phyloP scores from a whole-genome alignment of 345 rosid species.

The Iberis pinnata region DNA sequence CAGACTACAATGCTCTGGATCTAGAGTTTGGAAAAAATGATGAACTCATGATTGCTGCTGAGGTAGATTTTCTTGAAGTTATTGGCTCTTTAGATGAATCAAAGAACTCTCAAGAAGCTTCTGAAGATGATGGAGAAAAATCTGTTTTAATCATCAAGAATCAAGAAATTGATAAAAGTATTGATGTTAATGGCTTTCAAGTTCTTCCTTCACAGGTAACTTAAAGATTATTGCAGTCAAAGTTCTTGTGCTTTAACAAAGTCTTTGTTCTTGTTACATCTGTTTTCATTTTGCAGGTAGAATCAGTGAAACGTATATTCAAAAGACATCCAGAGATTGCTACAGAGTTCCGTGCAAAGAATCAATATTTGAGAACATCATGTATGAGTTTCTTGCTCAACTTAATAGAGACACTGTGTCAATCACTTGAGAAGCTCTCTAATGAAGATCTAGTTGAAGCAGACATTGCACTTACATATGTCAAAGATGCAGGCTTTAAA shows the following conservation, averaged over 20 bases:
- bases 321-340: neutral
- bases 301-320: neutral
- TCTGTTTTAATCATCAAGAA: too few species aligned
- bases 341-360: neutral
- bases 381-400: neutral
- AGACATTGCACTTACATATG: neutral
- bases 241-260: neutral
- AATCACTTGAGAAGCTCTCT: neutral
- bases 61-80: constrained; percentile 32
- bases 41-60: constrained; percentile 52
- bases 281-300: neutral
- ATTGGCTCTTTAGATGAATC: constrained; percentile 6
- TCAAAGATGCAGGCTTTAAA: neutral
- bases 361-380: neutral
- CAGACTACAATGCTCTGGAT: too few species aligned
- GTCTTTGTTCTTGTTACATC: neutral
- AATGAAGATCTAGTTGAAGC: neutral
- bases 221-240: neutral
- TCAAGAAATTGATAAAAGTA: neutral
- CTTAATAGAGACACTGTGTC: neutral
- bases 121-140: too few species aligned
- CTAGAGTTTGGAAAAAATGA: constrained; percentile 35
- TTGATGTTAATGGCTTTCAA: constrained; percentile 4
- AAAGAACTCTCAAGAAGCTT: neutral
- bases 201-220: too few species aligned